A percentile compares a stretch with the other conserved stretches of the same genome.
Conservation (phyloP, 148 eudicot species). For the Spergularia marina region DNA sequence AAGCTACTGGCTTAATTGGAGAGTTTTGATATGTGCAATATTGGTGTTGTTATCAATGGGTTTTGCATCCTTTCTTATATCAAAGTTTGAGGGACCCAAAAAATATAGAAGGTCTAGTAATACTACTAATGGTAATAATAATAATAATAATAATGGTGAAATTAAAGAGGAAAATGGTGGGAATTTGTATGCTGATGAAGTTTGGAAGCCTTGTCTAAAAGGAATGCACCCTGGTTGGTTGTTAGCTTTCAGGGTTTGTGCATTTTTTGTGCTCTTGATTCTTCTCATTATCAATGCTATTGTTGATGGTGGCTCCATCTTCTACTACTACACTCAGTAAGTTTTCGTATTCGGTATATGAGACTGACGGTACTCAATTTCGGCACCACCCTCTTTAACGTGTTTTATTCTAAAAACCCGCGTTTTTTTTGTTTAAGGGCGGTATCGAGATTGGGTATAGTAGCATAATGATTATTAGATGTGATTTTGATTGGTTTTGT, state of each 20-base stretch:
- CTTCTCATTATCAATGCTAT: slow-evolving; percentile 47
- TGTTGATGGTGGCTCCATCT: slow-evolving; percentile 47
- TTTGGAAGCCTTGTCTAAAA: slow-evolving; percentile 67
- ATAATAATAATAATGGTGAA: background rate
- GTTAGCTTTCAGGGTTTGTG: slow-evolving; percentile 53
- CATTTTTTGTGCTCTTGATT: slow-evolving; percentile 52
- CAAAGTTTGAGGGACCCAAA: slow-evolving; percentile 53
- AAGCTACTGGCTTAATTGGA: slow-evolving; percentile 91
- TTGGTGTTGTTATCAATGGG: slow-evolving; percentile 51
- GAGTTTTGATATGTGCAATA: slow-evolving; percentile 53
- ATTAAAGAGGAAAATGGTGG: slow-evolving; percentile 36
- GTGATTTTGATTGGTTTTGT: slow-evolving; percentile 2
- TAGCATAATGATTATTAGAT: too few species aligned
- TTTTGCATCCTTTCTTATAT: slow-evolving; percentile 49
- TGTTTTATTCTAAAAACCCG: background rate
- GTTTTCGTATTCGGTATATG: slow-evolving; percentile 5
- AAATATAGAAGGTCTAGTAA: slow-evolving; percentile 2
- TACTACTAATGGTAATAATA: too few species aligned
- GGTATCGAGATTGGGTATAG: too few species aligned
- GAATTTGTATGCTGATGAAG: slow-evolving; percentile 59
- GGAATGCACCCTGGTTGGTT: slow-evolving; percentile 78
- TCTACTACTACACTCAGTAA: slow-evolving; percentile 81
- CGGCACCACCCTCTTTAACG: background rate
- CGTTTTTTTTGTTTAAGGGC: too few species aligned
- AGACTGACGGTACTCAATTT: background rate